Evolutionary conservation across 371 early-diverging fungal species (phyloP).

Genomic region (Thermomucor indicae-seudaticae): DNA sequence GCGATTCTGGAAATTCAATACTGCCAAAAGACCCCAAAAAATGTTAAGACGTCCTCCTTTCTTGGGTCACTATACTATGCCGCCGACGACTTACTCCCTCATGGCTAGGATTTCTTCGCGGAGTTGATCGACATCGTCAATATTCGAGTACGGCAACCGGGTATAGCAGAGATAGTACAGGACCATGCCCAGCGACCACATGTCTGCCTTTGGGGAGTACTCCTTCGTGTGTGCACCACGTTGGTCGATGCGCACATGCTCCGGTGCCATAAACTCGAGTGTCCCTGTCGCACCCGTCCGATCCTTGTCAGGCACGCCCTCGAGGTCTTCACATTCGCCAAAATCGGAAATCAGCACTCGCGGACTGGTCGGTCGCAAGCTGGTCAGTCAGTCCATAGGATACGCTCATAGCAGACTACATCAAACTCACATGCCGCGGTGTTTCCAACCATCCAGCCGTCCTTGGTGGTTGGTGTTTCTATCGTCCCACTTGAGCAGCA

Average conservation of each 20-base stretch:
- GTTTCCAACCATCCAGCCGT: slow-evolving; percentile 16
- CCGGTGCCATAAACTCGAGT: slow-evolving; percentile 94
- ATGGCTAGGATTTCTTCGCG: slow-evolving; percentile 74
- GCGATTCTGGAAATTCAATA: slow-evolving; percentile 26
- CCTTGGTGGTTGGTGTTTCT: slow-evolving; percentile 17
- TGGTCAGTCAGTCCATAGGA: neutral
- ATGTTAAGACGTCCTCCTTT: neutral
- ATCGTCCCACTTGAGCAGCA: slow-evolving; percentile 72
- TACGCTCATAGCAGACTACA: neutral
- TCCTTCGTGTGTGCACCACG: slow-evolving; percentile 63
- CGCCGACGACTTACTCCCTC: slow-evolving; percentile 29
- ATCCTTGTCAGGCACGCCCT: slow-evolving; percentile 47
- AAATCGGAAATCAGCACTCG: slow-evolving; percentile 90
- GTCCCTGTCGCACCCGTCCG: slow-evolving; percentile 96
- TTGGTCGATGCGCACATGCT: slow-evolving; percentile 48
- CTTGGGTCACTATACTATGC: neutral
- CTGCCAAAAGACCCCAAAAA: too few species aligned
- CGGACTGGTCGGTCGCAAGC: slow-evolving; percentile 56
- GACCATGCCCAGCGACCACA: slow-evolving; percentile 95
- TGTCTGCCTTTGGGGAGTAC: slow-evolving; percentile 83
- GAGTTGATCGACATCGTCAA: slow-evolving; percentile 86
- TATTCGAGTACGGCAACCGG: slow-evolving; percentile 74
- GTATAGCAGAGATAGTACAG: slow-evolving; percentile 88
- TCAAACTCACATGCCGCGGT: slow-evolving; percentile 15
- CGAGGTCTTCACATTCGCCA: slow-evolving; percentile 90